Evolutionary conservation across 1,139 yeast genomes (phyloP), one percentile per base, ranked within the genome.

Genomic region (Yamadazyma songkhlaensis): DNA sequence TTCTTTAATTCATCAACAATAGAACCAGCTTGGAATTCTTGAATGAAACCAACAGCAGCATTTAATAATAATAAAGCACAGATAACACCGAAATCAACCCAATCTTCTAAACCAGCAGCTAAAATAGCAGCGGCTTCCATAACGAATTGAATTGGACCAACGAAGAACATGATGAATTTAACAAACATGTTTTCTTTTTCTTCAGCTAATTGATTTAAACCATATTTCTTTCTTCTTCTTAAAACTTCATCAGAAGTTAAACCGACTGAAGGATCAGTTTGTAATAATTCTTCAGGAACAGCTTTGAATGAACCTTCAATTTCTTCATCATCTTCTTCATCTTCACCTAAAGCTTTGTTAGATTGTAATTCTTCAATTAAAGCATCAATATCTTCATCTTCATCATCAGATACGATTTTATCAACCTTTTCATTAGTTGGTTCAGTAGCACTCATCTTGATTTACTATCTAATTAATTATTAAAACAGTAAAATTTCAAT

Each of bases 71-170:
- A 77, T 58, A 90, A 74, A 67, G 85, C 97, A 69, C 88, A 81
- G 62, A 90, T 89, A 66, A 90, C 97, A 80, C 97, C 97, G 76
- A 89, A 89, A 79, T 89, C 97, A 62, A 90, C 96, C 97, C 97
- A 90, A 74, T 89, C 97, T 73, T 88, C 94, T 60, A 90, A 79
- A 84, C 97, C 97, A 51, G 96, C 96, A 57, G 97, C 97, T 67
- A 90, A 78, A 48, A 89, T 79, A 57, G 97, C 97, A 59, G 97
- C 97, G 63, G 95, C 89, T 74, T 89, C 97, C 97, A 90, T 90
- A 64, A 90, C 97, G 82, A 90, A 90, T 76, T 90, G 97, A 67
- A 90, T 89, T 54, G 97, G 97, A 73, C 97, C 97, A 51, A 90
- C 86, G 66, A 90, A 90, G 78, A 88, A 90, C 88, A 82, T 81